Evolutionary conservation across 805 yeast species (phyloP), one percentile per base, ranked within the genome.

Genomic region (Lachancea fermentati): DNA sequence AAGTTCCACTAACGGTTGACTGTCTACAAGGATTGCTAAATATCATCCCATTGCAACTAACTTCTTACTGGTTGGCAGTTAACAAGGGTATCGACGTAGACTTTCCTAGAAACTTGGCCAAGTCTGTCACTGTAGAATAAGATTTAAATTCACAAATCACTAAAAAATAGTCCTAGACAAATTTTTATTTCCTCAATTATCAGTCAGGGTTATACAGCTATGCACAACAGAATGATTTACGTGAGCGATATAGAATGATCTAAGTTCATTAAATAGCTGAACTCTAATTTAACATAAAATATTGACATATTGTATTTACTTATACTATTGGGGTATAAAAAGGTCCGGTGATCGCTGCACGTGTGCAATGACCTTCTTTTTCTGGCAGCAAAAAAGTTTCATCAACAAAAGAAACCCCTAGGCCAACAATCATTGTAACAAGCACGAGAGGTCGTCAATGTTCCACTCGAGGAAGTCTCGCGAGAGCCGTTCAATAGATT

Each of bases 61-160:
- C 89, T 78, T 83, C 96, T 58, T 93, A 93, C 71, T 89, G 96
- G 93, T 75, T 93, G 57, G 97, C 98, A 40, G 91, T 87, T 40
- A 79, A 81, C 67, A 85, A 91, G 61, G 97, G 97, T 30, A 82
- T 85, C 53, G 95, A 93, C 60, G 98, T 94, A 43, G 99, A 93
- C 66, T 91, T 91, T 80, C 99, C 99, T 51, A 80, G 98, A 69
- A 93, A 93, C 72, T 76, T 93, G 68, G 99, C 99, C 48, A 93
- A 93, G 72, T 83, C 96, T 37, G 99, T 93, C 43, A 93, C 99
- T 35, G 98, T 93, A 48, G 97, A 88, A 71, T 89, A 71, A 61
- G 37, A 22, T 11, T 22, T 7, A 7, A 22, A 7, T 22, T 22
- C 11, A 22, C 9, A 22, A 22, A 7, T 22, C 26, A 22, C 26